Base-by-base conservation (phyloP, 805 yeast species). In the Cyberlindnera euphorbiiphila region DNA sequence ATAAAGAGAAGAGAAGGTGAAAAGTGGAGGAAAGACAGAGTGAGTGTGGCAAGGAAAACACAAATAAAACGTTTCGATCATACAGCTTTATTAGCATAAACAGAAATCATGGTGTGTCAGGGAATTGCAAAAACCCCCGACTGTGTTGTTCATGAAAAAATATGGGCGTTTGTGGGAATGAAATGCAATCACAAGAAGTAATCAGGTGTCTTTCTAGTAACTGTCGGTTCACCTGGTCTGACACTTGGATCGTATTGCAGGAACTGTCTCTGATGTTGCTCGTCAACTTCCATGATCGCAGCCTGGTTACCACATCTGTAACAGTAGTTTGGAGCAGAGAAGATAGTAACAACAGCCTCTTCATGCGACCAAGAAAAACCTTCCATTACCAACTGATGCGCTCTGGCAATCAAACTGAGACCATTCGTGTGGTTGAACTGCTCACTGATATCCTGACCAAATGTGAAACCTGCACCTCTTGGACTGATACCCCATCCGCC, bases 401-500 rank as follows among this genome's bases (percentile, higher is more conserved):
- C 96, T 66, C 97, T 78, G 19, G 97, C 96, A 47, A 89, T 83
- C 46, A 89, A 68, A 36, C 84, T 72, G 47, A 89, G 69, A 48
- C 83, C 88, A 60, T 89, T 89, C 14, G 88, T 81, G 64, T 88
- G 96, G 60, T 89, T 89, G 65, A 89, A 89, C 58, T 87, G 95
- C 60, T 85, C 95, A 50, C 89, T 77, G 54, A 88, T 86, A 69
- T 89, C 96, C 66, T 83, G 94, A 53, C 97, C 97, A 76, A 89
- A 89, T 56, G 96, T 86, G 81, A 85, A 89, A 62, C 97, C 97
- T 45, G 97, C 97, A 71, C 96, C 96, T 76, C 97, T 79, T 63
- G 96, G 96, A 57, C 93, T 82, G 50, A 89, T 85, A 46, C 96
- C 96, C 97, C 97, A 89, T 54, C 96, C 96, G 52, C 95, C 96